Percentiles rank a stretch among this genome's conserved stretches.
Evolutionary conservation across 2,329 filamentous ascomycete genomes (phyloP).

Genomic region (Fusarium sp.): DNA sequence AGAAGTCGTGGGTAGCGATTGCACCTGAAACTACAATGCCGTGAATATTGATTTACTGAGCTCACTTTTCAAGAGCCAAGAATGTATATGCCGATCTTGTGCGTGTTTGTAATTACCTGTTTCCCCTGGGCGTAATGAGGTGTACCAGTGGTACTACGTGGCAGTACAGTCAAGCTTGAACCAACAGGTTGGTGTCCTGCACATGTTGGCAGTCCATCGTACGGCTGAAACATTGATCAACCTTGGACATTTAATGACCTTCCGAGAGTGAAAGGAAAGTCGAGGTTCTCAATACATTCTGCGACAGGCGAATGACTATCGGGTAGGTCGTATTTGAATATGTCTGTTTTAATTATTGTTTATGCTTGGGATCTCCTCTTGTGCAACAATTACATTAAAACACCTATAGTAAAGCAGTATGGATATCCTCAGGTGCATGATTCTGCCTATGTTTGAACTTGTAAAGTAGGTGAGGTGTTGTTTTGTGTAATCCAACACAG

Average conservation of each 20-base stretch:
- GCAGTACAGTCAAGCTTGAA: neutral
- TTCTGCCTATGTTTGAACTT: neutral
- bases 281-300: no score
- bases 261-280: neutral
- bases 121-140: neutral
- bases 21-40: neutral
- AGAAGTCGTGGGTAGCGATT: neutral
- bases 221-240: neutral
- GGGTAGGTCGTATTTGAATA: neutral
- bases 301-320: no score
- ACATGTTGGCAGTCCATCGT: neutral
- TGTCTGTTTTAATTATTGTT: no score
- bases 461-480: neutral
- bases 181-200: neutral
- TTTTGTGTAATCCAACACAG: neutral
- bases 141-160: neutral
- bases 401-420: no score
- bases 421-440: neutral
- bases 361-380: no score
- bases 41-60: neutral
- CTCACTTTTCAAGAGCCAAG: neutral
- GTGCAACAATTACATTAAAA: no score
- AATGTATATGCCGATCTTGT: neutral
- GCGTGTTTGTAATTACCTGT: neutral
- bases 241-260: neutral